phyloP scores from a whole-genome alignment of 2,329 filamentous ascomycete species.

The Claviceps sp. region DNA sequence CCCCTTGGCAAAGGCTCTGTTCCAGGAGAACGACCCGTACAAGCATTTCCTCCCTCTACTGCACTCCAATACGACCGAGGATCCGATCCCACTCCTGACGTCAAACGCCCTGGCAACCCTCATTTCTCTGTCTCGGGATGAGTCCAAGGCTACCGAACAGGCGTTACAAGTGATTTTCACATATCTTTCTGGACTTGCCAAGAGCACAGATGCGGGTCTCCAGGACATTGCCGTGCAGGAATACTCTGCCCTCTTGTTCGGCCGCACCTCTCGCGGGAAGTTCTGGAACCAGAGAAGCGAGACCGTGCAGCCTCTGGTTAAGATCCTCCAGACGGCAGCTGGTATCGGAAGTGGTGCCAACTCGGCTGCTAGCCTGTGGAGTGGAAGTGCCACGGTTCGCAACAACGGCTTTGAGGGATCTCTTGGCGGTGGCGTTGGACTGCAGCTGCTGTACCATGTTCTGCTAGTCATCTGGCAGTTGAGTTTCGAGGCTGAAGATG shows the following conservation, averaged over 20 bases:
- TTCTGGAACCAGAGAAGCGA: conserved; percentile 89
- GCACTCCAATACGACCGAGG: conserved; percentile 60
- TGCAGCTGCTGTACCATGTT: conserved; percentile 90
- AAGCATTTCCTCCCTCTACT: conserved; percentile 74
- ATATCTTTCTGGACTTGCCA: conserved; percentile 73
- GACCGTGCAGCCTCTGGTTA: conserved; percentile 68
- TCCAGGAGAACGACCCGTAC: conserved; percentile 66
- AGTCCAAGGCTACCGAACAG: conserved; percentile 52
- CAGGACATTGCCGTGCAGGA: conserved; percentile 94
- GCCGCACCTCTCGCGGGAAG: conserved; percentile 56
- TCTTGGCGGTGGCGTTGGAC: conserved; percentile 68
- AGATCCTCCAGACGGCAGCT: conserved; percentile 69
- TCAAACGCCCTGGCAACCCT: conserved; percentile 76
- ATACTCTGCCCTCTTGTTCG: conserved; percentile 74
- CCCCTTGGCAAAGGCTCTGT: conserved; percentile 60
- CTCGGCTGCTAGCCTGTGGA: conserved; percentile 48
- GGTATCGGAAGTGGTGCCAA: conserved; percentile 54
- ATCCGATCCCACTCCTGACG: conserved; percentile 78
- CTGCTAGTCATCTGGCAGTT: conserved; percentile 92
- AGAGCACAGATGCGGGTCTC: conserved; percentile 74
- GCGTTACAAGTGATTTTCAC: conserved; percentile 72
- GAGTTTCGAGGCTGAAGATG: conserved; percentile 73
- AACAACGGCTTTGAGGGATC: conserved; percentile 49
- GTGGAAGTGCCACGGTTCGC: conserved; percentile 36
- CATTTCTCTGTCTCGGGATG: conserved; percentile 53